Base-by-base conservation (phyloP, 257 asterid genomes). In the Fraxinus americana region DNA sequence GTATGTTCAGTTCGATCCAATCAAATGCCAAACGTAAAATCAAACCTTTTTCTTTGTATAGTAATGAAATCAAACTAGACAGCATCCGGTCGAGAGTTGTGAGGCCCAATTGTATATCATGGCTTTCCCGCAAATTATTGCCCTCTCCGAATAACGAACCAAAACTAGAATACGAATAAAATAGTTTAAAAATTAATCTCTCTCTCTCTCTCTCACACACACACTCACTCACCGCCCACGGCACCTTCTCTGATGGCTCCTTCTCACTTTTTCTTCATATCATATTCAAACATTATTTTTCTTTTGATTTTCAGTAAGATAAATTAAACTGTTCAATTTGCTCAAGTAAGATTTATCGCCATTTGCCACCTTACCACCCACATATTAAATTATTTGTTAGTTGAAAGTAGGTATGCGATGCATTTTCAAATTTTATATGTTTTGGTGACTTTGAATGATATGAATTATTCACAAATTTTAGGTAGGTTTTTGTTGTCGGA, bases 401-500 rank as follows among this genome's bases (percentile, higher is more conserved):
- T 83, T 85, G 73, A 32, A 61, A 61, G 83, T 73, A 45, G 88
- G 86, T 78, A 39, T 78, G 77, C 67, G 12, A 57, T 57, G 7
- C 30, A 57, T 45, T 81, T 63, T 63, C 69, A 67, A 63, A 84
- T 77, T 86, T 48, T 68, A 72, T 84, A 78, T 83, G 82, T 50
- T 3, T 73, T 77, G 86, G 85, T 91, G 90, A 80, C 87, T 83
- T 87, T 82, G 85, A 86, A 81, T 13, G 66, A 36, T 73, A 77
- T 63, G 75, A 63, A 75, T 84, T 11, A 67, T 81, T 87, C 87
- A 80, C 79, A 80, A 65, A 70, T 52, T 82, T 83, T 88, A 86
- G 97, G 93, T 92, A 41, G 84, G 83, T 78, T 77, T 83, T 13
- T 77, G 39, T 88, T 87, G 89, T 90, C 94, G 78, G 81, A 63